Evolutionary conservation across 495 filamentous ascomycete species (phyloP).

Genomic region (Lasiosphaeria miniovina): DNA sequence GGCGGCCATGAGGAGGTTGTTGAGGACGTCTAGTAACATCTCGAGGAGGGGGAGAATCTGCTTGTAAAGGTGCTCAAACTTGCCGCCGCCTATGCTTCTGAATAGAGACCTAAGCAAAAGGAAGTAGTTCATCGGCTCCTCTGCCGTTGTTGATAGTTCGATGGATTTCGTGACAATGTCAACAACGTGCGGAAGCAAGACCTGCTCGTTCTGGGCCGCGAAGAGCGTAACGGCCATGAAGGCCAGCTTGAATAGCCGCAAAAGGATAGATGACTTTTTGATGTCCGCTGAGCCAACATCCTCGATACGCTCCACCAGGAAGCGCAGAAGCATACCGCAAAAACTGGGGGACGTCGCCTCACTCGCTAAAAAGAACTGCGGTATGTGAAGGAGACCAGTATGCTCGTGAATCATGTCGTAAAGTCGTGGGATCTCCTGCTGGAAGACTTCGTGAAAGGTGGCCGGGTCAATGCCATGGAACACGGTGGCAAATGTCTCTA

Average conservation of each 20-base stretch:
- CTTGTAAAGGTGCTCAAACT: conserved; percentile 97
- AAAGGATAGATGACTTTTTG: conserved; percentile 83
- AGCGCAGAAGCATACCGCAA: conserved; percentile 94
- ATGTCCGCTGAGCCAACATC: conserved; percentile 91
- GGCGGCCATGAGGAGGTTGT: conserved; percentile 85
- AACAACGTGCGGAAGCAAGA: conserved; percentile 90
- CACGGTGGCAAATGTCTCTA: conserved; percentile 96
- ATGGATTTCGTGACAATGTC: conserved; percentile 96
- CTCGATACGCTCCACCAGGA: conserved; percentile 92
- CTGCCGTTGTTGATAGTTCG: conserved; percentile 88
- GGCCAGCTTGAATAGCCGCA: conserved; percentile 95
- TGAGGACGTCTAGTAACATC: conserved; percentile 95
- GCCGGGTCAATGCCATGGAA: conserved; percentile 99
- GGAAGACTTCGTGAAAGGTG: conserved; percentile 97
- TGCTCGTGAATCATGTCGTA: conserved; percentile 99
- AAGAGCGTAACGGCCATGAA: conserved; percentile 99
- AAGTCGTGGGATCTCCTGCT: conserved; percentile 91
- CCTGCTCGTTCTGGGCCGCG: conserved; percentile 88
- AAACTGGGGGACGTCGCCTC: conserved; percentile 97
- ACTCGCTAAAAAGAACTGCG: conserved; percentile 96
- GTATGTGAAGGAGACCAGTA: conserved; percentile 86
- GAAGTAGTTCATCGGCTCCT: conserved; percentile 99
- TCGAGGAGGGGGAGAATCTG: conserved; percentile 94
- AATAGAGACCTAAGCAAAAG: conserved; percentile 88
- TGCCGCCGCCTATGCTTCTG: conserved; percentile 91